These are phyloP conservation scores for Cyclaneusma minus DNA, from an alignment of 2,329 filamentous ascomycete species.

Conservation along the genomic window DNA sequence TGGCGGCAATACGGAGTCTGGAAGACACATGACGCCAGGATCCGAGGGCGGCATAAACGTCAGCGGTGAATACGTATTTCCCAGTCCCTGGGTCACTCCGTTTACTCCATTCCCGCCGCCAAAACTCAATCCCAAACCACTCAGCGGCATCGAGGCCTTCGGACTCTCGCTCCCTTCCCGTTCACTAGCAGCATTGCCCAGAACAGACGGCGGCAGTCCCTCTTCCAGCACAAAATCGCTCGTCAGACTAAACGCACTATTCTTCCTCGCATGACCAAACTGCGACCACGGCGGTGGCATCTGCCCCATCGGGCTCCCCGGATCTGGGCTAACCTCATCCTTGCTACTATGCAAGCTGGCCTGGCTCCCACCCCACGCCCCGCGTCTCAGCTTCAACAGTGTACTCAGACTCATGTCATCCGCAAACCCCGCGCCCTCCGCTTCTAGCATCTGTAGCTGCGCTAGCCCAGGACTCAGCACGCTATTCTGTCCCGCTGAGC, in stretches of 20 bases:
- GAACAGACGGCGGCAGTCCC: too few species aligned
- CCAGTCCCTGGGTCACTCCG: too few species aligned
- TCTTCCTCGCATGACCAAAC: constrained; percentile 1
- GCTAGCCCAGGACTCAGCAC: constrained; percentile 60
- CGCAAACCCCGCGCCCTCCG: constrained; percentile 37
- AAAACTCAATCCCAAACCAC: too few species aligned
- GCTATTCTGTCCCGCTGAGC: constrained; percentile 23
- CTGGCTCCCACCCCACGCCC: constrained; percentile 70
- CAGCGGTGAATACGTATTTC: too few species aligned
- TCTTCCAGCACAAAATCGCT: too few species aligned
- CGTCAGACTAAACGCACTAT: not conserved
- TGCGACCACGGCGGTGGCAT: constrained; percentile 12
- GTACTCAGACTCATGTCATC: constrained; percentile 60
- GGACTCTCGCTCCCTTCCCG: too few species aligned
- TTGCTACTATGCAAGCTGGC: constrained; percentile 47
- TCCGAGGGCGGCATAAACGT: too few species aligned
- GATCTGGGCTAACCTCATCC: constrained; percentile 11
- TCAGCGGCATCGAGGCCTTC: too few species aligned
- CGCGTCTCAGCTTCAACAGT: constrained; percentile 55
- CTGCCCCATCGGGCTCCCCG: constrained; percentile 13
- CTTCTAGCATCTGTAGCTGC: constrained; percentile 50
- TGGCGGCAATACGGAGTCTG: too few species aligned
- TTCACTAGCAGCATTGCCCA: too few species aligned
- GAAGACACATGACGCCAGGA: too few species aligned
- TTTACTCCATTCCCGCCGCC: too few species aligned